Base-by-base conservation (phyloP, 139 green algal genomes). In the Spirogloea muscicola region DNA sequence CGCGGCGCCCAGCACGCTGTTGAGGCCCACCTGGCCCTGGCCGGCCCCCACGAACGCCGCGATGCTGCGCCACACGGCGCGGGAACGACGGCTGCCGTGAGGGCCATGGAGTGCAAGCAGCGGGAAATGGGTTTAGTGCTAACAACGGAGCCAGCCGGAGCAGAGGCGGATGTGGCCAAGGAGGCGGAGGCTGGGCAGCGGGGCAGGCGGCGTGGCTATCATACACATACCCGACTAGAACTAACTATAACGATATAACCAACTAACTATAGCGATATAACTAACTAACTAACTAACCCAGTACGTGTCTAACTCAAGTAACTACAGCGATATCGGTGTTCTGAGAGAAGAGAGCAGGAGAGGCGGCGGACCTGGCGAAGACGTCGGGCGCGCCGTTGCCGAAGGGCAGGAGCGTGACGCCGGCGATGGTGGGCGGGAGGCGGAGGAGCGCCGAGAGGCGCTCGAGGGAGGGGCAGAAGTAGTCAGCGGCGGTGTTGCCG, bases 361-460 rank as follows among this genome's bases (percentile, higher is more conserved):
- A 29, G 55, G 55, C 13, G 31, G 55, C 13, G 55, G 27, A 59
- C 49, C 41, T 66, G 57, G 72, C 58, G 57, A 85, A 83, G 36
- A 80, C 58, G 52, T 85, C 80, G 27, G 80, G 80, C 57, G 80
- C 80, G 68, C 74, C 80, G 59, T 83, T 85, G 16, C 80, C 74
- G 29, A 85, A 52, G 33, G 74, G 43, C 38, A 85, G 66, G 59
- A 85, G 48, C 62, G 74, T 85, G 27, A 79, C 80, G 4, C 80
- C 70, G 43, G 71, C 79, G 4, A 77, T n/a, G 52, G 40, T 60
- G 3, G 69, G 76, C 10, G 69, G 44, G 31, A 88, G 57, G 29
- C 60, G 37, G 6, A 87, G 59, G 13, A 84, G 29, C 38, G 64
- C 7, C 4, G 77, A 62, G 2, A 87, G 31, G 38, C 68, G 34